Percentiles rank a stretch among this genome's conserved stretches.
Conservation (phyloP, 2,329 filamentous ascomycete species). For the Penicillium sp. region DNA sequence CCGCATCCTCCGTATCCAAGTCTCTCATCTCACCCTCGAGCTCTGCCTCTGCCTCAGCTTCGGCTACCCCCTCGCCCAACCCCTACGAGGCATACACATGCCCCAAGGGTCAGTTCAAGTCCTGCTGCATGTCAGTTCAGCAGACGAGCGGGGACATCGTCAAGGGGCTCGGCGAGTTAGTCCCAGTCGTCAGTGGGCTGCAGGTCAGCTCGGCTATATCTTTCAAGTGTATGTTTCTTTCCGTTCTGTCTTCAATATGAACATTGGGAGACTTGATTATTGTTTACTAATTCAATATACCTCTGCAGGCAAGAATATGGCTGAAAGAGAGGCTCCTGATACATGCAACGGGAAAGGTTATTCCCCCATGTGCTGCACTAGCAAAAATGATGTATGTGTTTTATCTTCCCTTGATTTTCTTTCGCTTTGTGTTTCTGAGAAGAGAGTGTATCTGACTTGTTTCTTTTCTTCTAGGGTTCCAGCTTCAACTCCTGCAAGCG, state of each 20-base stretch:
- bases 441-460: not conserved
- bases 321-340: slow-evolving; percentile 9
- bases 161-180: slow-evolving; percentile 18
- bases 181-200: slow-evolving; percentile 24
- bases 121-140: slow-evolving; percentile 29
- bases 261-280: not conserved
- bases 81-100: slow-evolving; percentile 23
- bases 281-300: not conserved
- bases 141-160: slow-evolving; percentile 17
- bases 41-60: slow-evolving; percentile 7
- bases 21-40: slow-evolving; percentile 3
- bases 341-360: slow-evolving; percentile 20
- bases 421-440: not conserved
- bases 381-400: slow-evolving; percentile 9
- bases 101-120: slow-evolving; percentile 25
- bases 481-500: slow-evolving; percentile 22
- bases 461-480: not conserved
- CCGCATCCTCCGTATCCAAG: slow-evolving; percentile 3
- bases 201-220: slow-evolving; percentile 25
- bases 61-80: slow-evolving; percentile 10
- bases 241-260: not conserved
- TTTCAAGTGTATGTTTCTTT: slow-evolving; percentile 29
- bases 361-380: slow-evolving; percentile 30
- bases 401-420: not conserved
- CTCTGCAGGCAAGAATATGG: slow-evolving; percentile 26